These are phyloP conservation scores for Plasmodium knowlesi DNA, from an alignment of 169 alveolate genomes.

Conservation along the genomic window DNA sequence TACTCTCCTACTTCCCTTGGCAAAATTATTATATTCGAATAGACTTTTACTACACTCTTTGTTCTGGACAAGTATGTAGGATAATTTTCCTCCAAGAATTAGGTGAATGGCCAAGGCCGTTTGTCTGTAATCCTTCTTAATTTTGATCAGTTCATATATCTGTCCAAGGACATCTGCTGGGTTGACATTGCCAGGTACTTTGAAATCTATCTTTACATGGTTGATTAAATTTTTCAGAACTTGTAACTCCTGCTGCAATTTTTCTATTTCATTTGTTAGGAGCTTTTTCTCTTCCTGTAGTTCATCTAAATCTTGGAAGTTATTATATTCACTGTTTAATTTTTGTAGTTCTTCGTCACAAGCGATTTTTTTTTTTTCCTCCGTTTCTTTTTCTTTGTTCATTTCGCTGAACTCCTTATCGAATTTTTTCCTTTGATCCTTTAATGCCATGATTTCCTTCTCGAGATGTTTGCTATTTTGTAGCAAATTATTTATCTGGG, in stretches of 20 bases:
- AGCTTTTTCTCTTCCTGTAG: conserved; percentile 68
- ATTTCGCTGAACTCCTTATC: conserved; percentile 76
- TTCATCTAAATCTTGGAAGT: conserved; percentile 55
- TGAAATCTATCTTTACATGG: conserved; percentile 33
- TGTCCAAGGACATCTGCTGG: conserved; percentile 77
- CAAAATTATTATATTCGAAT: conserved; percentile 78
- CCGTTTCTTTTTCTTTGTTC: conserved; percentile 78
- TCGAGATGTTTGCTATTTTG: conserved; percentile 72
- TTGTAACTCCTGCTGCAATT: conserved; percentile 32
- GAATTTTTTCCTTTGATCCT: conserved; percentile 73
- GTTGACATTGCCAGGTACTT: conserved; percentile 49
- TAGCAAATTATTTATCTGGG: conserved; percentile 54
- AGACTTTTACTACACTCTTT: conserved; percentile 77
- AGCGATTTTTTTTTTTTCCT: conserved; percentile 65
- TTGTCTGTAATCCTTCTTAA: conserved; percentile 73
- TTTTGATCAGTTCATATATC: conserved; percentile 77
- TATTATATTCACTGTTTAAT: conserved; percentile 53
- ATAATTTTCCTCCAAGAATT: conserved; percentile 78
- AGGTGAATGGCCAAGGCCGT: conserved; percentile 81
- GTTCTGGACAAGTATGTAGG: conserved; percentile 78
- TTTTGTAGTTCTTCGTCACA: conserved; percentile 75
- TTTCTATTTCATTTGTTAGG: conserved; percentile 68
- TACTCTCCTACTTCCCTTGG: conserved; percentile 72
- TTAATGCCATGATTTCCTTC: conserved; percentile 64
- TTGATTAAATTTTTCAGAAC: conserved; percentile 44